Conservation (phyloP, 1,284 basidiomycete species). For the Trichosporon sp. region DNA sequence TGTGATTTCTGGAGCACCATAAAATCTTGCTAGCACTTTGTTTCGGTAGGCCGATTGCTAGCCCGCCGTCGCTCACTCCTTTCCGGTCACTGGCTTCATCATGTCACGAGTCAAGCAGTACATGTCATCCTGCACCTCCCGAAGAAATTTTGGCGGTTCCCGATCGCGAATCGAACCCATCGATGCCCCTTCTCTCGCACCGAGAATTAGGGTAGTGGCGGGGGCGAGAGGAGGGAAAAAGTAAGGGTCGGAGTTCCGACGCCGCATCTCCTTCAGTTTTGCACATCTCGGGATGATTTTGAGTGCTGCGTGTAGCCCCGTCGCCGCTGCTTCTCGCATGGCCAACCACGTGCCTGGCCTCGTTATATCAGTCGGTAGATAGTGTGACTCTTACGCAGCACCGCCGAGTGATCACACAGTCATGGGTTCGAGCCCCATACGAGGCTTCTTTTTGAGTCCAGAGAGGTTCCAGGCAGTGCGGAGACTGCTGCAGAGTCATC, state of each 20-base stretch:
- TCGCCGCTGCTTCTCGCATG: background rate
- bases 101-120: too few relatives aligned
- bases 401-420: background rate
- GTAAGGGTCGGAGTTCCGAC: background rate
- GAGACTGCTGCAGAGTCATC: too few relatives aligned
- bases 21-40: too few relatives aligned
- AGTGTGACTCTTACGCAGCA: background rate
- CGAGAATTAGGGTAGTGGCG: background rate
- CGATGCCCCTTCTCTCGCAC: background rate
- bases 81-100: too few relatives aligned
- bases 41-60: too few relatives aligned
- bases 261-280: background rate
- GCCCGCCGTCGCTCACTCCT: too few relatives aligned
- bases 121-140: too few relatives aligned
- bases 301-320: background rate
- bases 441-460: background rate
- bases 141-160: background rate
- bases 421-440: background rate
- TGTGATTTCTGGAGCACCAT: too few relatives aligned
- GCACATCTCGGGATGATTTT: background rate
- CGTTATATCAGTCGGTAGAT: constrained; percentile 3
- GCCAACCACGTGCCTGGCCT: background rate
- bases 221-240: background rate
- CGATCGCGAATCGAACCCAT: background rate
- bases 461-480: background rate